Evolutionary conservation across 305 asterid species (phyloP), one percentile per base, ranked within the genome.

Genomic region (Fraxinus sp.): DNA sequence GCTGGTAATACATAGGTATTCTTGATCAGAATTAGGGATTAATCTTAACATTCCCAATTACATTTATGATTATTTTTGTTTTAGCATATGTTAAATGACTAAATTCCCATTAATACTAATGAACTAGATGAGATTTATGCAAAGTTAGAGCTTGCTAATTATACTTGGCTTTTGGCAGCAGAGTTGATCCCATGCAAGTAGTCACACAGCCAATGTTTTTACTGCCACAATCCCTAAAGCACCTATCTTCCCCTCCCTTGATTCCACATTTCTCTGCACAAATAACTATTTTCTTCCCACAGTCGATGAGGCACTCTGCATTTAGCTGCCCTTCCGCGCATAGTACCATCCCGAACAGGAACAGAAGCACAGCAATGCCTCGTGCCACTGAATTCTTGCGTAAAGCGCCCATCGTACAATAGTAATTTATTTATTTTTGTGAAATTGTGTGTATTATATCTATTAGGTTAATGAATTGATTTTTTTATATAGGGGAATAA

Each of bases 201-300:
- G 18, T 4, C 57, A 82, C 10, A 36, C 88, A 85, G 28, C n/a
- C 30, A 2, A 35, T 14, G 46, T 49, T 78, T 16, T 1, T 28
- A 39, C 2, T 26, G 32, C 77, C 82, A 72, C 88, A 85, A 1
- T 33, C 7, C n/a, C 46, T 3, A 10, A 46, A 85, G 72, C 88
- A 85, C 2, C 39, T 3, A 2, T 36, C 14, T 10, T 81, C 8
- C n/a, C 36, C 76, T 22, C 83, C 85, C 0, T 36, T 24, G 3
- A 64, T 8, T 3, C 71, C 83, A 43, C 88, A 85, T 3, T 75
- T 14, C n/a, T 28, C 37, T 9, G 32, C 59, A 28, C 88, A 85
- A 22, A 10, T 6, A 85, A 74, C 18, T 32, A 35, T 46, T 4
- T 79, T 28, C 79, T 64, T 14, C 49, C 76, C 55, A 43, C 88